These are phyloP conservation scores for Citrullus colocynthis DNA, from an alignment of 306 rosid genomes.

Conservation along the genomic window DNA sequence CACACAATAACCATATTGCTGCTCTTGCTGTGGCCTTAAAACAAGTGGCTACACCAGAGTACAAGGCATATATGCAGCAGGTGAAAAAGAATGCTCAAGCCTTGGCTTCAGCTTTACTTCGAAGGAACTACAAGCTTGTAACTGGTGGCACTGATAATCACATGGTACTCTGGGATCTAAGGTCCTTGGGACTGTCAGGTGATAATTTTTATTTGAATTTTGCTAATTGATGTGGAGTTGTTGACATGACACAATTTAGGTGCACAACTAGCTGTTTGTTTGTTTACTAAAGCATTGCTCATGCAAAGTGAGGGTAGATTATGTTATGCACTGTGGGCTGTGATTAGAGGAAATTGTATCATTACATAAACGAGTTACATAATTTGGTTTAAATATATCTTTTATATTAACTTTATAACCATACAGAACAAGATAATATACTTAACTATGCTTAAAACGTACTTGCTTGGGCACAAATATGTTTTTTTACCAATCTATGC, in stretches of 20 bases:
- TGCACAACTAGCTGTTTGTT: background rate
- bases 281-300: background rate
- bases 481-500: background rate
- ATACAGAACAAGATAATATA: background rate
- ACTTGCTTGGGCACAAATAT: background rate
- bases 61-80: conserved; percentile 81
- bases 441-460: background rate
- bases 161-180: conserved; percentile 89
- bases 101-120: conserved; percentile 61
- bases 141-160: conserved; percentile 97
- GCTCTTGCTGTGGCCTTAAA: conserved; percentile 94
- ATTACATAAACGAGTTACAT: background rate
- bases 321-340: background rate
- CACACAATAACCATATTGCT: conserved; percentile 93
- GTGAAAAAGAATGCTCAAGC: conserved; percentile 94
- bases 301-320: background rate
- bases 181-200: conserved; percentile 87
- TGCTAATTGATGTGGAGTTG: background rate
- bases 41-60: conserved; percentile 79
- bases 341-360: background rate
- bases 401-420: background rate
- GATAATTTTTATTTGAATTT: background rate
- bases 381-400: background rate
- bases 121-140: conserved; percentile 67
- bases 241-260: background rate